Conservation (phyloP, 805 yeast genomes). For the Yamadazyma olivae region DNA sequence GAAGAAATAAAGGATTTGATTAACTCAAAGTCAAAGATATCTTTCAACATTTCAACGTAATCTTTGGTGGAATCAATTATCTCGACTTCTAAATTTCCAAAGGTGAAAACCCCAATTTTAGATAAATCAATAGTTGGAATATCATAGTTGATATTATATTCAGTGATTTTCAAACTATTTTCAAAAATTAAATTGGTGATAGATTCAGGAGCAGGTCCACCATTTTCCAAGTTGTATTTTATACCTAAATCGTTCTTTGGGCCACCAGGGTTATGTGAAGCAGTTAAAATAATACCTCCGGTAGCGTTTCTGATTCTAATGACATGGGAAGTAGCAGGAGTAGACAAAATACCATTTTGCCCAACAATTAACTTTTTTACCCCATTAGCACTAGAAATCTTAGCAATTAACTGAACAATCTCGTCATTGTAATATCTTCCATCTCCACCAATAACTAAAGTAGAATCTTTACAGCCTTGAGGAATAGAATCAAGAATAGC, state of each 20-base stretch:
- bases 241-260: conserved; percentile 90
- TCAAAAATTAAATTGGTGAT: conserved; percentile 87
- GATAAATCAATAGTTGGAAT: conserved; percentile 65
- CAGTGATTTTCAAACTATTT: conserved; percentile 52
- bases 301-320: conserved; percentile 75
- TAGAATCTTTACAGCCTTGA: conserved; percentile 73
- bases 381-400: conserved; percentile 89
- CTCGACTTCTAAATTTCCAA: conserved; percentile 70
- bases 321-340: conserved; percentile 95
- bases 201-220: conserved; percentile 97
- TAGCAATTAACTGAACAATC: conserved; percentile 76
- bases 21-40: conserved; percentile 81
- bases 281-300: conserved; percentile 95
- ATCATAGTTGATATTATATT: conserved; percentile 48
- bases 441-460: conserved; percentile 93
- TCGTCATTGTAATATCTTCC: conserved; percentile 88
- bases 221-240: conserved; percentile 90
- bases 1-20: conserved; percentile 69
- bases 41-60: conserved; percentile 75
- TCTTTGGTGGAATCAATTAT: conserved; percentile 78
- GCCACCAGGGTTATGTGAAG: conserved; percentile 98
- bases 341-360: conserved; percentile 81
- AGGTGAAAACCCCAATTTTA: conserved; percentile 47
- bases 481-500: conserved; percentile 84
- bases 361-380: conserved; percentile 84